Evolutionary conservation across 169 alveolate species (phyloP).

Genomic region (Eimeria nieschulzi): DNA sequence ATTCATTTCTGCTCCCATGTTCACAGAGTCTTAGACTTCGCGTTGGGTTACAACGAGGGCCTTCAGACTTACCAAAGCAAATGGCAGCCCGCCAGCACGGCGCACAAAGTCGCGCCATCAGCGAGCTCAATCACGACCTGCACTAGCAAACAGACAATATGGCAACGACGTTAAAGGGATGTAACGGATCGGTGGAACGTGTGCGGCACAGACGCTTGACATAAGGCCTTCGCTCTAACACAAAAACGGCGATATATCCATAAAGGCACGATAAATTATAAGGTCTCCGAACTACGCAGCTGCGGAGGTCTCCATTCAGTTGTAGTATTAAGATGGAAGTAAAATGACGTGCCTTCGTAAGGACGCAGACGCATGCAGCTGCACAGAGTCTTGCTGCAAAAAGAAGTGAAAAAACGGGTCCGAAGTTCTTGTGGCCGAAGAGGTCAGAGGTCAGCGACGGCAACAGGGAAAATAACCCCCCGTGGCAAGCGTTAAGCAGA

Average conservation of each 20-base stretch:
- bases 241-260: no score
- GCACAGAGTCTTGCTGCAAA: constrained; percentile 78
- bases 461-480: constrained; percentile 77
- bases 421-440: constrained; percentile 80
- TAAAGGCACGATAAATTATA: no score
- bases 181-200: no score
- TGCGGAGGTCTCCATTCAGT: no score
- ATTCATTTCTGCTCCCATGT: no score
- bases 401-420: constrained; percentile 82
- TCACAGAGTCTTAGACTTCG: no score
- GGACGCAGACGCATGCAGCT: constrained; percentile 60
- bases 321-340: no score
- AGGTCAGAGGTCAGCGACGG: constrained; percentile 81
- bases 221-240: no score
- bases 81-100: constrained; percentile 58
- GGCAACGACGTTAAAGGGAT: no score
- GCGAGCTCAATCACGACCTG: constrained; percentile 61
- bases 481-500: constrained; percentile 63
- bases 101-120: constrained; percentile 56
- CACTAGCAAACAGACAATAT: background rate
- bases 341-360: constrained; percentile 32
- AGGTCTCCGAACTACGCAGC: no score
- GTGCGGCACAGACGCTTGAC: no score
- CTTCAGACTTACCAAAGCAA: constrained; percentile 31
- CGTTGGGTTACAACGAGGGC: no score